A percentile compares a stretch with the other conserved stretches of the same genome.
phyloP scores from a whole-genome alignment of 345 rosid genomes.

The Acer campestre region DNA sequence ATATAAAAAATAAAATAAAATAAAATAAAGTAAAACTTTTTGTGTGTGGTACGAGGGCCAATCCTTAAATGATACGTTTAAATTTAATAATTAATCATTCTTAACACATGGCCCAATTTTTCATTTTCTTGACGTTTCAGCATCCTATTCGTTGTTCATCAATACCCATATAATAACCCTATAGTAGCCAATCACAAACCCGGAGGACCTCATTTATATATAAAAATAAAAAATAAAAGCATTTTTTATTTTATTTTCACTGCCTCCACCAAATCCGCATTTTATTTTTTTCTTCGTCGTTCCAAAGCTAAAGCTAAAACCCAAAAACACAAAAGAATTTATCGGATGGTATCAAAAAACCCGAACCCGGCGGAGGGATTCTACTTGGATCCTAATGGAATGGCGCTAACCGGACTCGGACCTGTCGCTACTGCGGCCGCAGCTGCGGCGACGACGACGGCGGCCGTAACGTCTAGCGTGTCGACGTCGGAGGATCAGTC shows the following conservation, averaged over 20 bases:
- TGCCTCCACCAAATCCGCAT: conserved; percentile 21
- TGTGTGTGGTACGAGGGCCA: no score
- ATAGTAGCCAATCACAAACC: conserved; percentile 14
- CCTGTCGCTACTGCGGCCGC: conserved; percentile 40
- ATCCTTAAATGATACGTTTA: no score
- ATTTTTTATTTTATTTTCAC: not conserved
- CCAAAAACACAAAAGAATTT: not conserved
- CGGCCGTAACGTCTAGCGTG: conserved; percentile 38
- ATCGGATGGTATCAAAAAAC: conserved; percentile 61
- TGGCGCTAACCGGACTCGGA: conserved; percentile 63
- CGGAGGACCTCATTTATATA: not conserved
- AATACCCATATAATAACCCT: not conserved
- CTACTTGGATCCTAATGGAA: conserved; percentile 67
- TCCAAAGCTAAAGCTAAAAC: conserved; percentile 24
- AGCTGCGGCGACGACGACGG: conserved; percentile 23
- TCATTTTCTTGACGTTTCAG: conserved; percentile 28
- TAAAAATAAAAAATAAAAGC: no score
- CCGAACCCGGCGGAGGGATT: conserved; percentile 64
- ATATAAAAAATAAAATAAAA: no score
- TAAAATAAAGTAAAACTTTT: no score
- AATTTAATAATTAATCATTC: no score
- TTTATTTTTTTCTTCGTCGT: conserved; percentile 13
- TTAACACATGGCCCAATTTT: no score
- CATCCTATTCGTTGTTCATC: conserved; percentile 12
- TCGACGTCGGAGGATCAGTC: conserved; percentile 60